Evolutionary conservation across 495 filamentous ascomycete species (phyloP).

Genomic region (Collariella sp.): DNA sequence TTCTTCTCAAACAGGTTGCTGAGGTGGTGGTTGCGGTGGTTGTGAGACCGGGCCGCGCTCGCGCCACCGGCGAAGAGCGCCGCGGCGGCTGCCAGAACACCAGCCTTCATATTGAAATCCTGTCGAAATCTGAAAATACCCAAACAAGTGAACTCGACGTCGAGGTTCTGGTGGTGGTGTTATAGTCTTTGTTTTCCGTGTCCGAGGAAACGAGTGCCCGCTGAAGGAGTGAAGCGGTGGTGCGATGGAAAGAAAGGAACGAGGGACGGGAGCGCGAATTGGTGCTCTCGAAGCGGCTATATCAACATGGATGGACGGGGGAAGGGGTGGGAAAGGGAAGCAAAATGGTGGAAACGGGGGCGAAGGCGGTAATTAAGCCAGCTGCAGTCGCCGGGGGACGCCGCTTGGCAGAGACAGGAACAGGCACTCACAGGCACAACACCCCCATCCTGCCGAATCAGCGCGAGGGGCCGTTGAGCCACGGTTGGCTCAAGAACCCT

Average conservation of each 20-base stretch:
- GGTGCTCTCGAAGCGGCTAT: conserved; percentile 45
- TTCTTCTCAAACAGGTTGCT: conserved; percentile 49
- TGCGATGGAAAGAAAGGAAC: conserved; percentile 39
- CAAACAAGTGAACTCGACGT: conserved; percentile 12
- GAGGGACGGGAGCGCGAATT: conserved; percentile 41
- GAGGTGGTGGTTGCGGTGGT: conserved; percentile 51
- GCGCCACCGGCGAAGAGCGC: conserved; percentile 58
- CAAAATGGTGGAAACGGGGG: conserved; percentile 14
- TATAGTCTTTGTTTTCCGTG: conserved; percentile 25
- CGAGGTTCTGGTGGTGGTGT: conserved; percentile 10
- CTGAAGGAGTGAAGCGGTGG: conserved; percentile 96
- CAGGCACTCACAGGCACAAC: conserved; percentile 12
- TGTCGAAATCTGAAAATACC: neutral
- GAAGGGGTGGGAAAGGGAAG: conserved; percentile 32
- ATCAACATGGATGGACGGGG: conserved; percentile 39
- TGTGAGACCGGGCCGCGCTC: conserved; percentile 32
- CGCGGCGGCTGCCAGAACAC: conserved; percentile 54
- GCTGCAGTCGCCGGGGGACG: conserved; percentile 13
- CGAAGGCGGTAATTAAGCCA: conserved; percentile 20
- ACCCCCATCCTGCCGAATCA: conserved; percentile 12
- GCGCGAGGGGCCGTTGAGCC: conserved; percentile 1
- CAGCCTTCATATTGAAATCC: conserved; percentile 54
- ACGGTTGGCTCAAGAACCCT: neutral
- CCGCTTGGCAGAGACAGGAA: conserved; percentile 23
- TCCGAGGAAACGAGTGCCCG: conserved; percentile 67